These are phyloP conservation scores for Gamarada debralockiae DNA, from an alignment of 495 filamentous ascomycete species.

Conservation along the genomic window DNA sequence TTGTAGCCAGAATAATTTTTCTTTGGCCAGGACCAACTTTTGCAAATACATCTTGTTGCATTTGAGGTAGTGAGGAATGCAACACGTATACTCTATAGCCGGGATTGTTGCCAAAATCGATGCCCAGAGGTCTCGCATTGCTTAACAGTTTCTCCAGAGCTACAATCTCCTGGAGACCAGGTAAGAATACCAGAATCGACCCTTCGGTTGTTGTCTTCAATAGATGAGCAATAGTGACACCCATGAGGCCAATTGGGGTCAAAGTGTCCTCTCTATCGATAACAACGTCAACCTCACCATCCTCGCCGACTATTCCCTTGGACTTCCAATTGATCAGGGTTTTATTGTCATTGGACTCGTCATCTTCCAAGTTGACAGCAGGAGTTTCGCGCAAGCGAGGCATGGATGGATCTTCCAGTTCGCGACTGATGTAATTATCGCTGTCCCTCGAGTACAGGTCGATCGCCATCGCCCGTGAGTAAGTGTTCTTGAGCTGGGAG, in stretches of 20 bases:
- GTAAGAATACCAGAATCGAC: constrained; percentile 87
- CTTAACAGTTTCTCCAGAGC: constrained; percentile 70
- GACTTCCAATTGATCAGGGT: background rate
- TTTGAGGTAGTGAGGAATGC: constrained; percentile 82
- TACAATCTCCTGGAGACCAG: constrained; percentile 87
- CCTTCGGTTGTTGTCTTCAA: constrained; percentile 53
- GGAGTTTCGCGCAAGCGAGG: background rate
- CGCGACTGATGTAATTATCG: constrained; percentile 28
- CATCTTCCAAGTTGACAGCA: background rate
- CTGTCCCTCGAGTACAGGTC: background rate
- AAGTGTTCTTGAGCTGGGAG: background rate
- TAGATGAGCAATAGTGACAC: constrained; percentile 47
- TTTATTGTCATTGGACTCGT: constrained; percentile 17
- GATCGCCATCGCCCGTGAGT: background rate
- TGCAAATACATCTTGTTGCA: constrained; percentile 81
- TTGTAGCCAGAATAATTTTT: constrained; percentile 88
- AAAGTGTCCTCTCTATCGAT: constrained; percentile 33
- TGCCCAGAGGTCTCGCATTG: constrained; percentile 65
- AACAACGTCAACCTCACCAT: constrained; percentile 25
- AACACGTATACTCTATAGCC: constrained; percentile 50
- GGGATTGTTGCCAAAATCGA: constrained; percentile 38
- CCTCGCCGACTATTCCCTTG: constrained; percentile 13
- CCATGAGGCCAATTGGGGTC: constrained; percentile 45
- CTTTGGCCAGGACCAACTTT: constrained; percentile 71
- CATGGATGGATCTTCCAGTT: constrained; percentile 25